Evolutionary conservation across 2,329 filamentous ascomycete species (phyloP), one percentile per base, ranked within the genome.

Genomic region (Aphanoascus verrucosus): DNA sequence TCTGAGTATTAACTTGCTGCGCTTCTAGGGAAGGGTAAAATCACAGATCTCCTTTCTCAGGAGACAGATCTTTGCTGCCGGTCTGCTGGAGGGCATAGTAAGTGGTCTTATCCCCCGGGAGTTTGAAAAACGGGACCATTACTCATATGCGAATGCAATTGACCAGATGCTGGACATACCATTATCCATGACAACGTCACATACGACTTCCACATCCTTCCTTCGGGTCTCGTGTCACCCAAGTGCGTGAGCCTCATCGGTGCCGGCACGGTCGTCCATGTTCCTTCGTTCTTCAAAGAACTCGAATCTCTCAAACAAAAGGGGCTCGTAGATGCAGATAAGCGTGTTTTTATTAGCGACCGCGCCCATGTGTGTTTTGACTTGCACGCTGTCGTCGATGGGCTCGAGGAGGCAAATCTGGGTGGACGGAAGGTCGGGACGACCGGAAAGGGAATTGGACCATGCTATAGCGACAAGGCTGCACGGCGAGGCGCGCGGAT

Each of bases 401-500:
- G 72, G 34, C 62, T 75, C 40, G 69, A 72, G 57, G 73, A 75
- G 61, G 69, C 71, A 46, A 66, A 63, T 52, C 63, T 71, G 38
- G 71, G 69, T 55, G 70, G 67, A 34, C 68, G 69, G 57, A 72
- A 74, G 63, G 72, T 75, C 40, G 73, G 73, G 34, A 76, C 73
- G 11, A 76, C 73, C 2, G 70, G 72, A 32, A 75, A 75, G 61
- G 73, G 73, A 5, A 75, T 76, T 56, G 73, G 77, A 43, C 81
- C 81, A 62, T 78, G 78, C 57, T 83, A 83, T 69, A 79, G 77
- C 62, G 78, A 78, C 61, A 83, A 83, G 69, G 80, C 80, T 57
- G 74, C 78, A 5, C 71, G 81, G 55, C 75, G 74, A 41, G 80
- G 80, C 59, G 72, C 83, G 35, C 77, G 77, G 52, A 71, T 84